Base-by-base conservation (phyloP, 1,284 basidiomycete genomes). In the Rhodotorula sp. region DNA sequence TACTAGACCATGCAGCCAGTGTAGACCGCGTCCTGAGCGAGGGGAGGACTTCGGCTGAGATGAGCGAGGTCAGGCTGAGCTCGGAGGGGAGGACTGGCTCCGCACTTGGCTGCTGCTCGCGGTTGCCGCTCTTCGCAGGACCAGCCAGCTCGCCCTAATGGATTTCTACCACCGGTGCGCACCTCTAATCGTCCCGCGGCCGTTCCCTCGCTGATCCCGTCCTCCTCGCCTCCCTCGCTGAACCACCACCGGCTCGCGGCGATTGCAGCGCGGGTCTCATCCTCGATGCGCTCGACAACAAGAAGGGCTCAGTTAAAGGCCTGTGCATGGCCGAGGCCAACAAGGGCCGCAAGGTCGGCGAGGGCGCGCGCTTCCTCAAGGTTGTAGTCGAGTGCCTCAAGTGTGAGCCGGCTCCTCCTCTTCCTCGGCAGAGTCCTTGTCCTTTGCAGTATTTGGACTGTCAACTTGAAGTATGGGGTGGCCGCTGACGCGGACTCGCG, bases 311-410 rank as follows among this genome's bases (percentile, higher is more conserved):
- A 13, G 90, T 97, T 80, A 90, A 92, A 81, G 85, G 91, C 65
- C 82, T 91, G 51, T 84, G 93, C 63, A 87, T 88, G 34, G 87
- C 87, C 44, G 84, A 92, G 32, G 87, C 90, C 25, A 75, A 74
- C 44, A 66, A 70, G 41, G 58, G 68, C 1, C 64, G 66, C 56
- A 90, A 89, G 79, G 87, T 89, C 78, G 87, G 91, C 32, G 79
- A 93, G 91, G 81, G 86, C 90, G 67, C 79, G 80, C 41, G 78
- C 79, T 62, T 83, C 81, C 61, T 79, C 79, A 82, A 79, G 77
- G 82, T 78, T 46, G 87, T 95, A 48, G 94, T 96, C 64, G 91
- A 95, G 83, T 94, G 92, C 1, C 83, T 97, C 59, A 95, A 95
- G 86, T 95, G 94, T 95, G 82, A 84, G 90, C 79, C 46, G 6